Evolutionary conservation across 1,139 yeast species (phyloP), one percentile per base, ranked within the genome.

Genomic region (Chernovozyma aurita): DNA sequence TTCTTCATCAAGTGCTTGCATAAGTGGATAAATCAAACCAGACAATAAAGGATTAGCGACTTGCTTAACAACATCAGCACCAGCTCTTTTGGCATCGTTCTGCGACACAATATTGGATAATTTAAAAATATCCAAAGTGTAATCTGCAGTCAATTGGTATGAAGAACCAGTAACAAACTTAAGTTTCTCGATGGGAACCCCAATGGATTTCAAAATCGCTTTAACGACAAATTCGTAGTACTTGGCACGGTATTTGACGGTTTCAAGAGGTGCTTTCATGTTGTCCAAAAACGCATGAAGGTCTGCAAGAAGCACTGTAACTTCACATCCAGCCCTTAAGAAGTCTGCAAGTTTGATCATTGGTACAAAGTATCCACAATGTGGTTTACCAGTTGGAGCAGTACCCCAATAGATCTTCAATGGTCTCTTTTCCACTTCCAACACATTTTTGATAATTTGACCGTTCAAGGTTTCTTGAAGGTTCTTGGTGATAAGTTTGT

Each of bases 21-120:
- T 92, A 55, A 94, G 77, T 37, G 99, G 99, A 63, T 94, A 94
- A 51, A 94, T 86, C 59, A 94, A 76, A 4, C 98, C 98, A 24
- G 95, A 82, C 45, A 94, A 76, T 47, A 90, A 75, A 25, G 98
- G 98, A 61, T 88, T 88, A 31, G 87, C 80, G 36, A 90, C 97
- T 67, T 94, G 98, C 62, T 94, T 94, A 45, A 94, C 99, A 40
- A 94, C 99, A 63, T 94, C 99, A 12, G 99, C 98, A 57, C 99
- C 99, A 1, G 99, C 99, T 61, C 98, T 81, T 69, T 87, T 87
- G 47, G 97, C 97, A 56, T 90, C 97, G 57, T 92, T 90, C 64
- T 86, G 96, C 18, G 95, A 80, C 21, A 86, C 95, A 31, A 70
- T 61, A 58, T 92, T 90, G 32, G 94, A 76, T 55, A 92, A 62